Percentiles rank a stretch among this genome's conserved stretches.
These are phyloP conservation scores for Fistulina hepatica DNA, from an alignment of 1,284 basidiomycete species.

Conservation along the genomic window DNA sequence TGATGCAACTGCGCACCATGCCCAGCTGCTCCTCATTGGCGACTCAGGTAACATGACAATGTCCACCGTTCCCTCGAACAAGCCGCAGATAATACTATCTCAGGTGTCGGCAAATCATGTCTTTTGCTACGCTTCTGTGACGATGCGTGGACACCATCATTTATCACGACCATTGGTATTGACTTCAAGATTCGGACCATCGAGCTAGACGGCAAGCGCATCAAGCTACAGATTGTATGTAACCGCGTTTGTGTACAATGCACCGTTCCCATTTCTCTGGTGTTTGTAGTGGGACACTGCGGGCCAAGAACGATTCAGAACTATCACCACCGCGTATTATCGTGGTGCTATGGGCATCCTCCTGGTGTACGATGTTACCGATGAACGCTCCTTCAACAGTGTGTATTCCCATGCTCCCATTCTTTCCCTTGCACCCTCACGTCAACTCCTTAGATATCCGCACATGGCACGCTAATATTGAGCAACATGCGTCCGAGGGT, in stretches of 20 bases:
- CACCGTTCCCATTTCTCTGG: constrained; percentile 4
- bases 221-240: constrained; percentile 92
- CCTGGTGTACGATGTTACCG: constrained; percentile 97
- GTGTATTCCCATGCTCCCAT: constrained; percentile 24
- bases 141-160: constrained; percentile 98
- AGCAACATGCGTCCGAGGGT: constrained; percentile 97
- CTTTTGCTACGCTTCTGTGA: constrained; percentile 97
- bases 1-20: constrained; percentile 1
- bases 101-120: constrained; percentile 98
- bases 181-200: constrained; percentile 97
- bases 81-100: constrained; percentile 4
- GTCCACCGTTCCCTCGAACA: constrained; percentile 7
- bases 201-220: constrained; percentile 90
- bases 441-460: constrained; percentile 68
- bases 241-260: neutral
- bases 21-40: constrained; percentile 91
- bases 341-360: constrained; percentile 99
- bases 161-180: constrained; percentile 98
- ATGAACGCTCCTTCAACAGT: constrained; percentile 98
- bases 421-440: neutral
- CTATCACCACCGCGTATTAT: constrained; percentile 99
- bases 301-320: constrained; percentile 98
- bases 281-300: constrained; percentile 93
- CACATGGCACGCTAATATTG: constrained; percentile 97
- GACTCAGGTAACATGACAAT: constrained; percentile 97